Percentiles rank a stretch among this genome's conserved stretches.
These are phyloP conservation scores for Pleurotus platypus DNA, from an alignment of 768 basidiomycete genomes.

Conservation along the genomic window DNA sequence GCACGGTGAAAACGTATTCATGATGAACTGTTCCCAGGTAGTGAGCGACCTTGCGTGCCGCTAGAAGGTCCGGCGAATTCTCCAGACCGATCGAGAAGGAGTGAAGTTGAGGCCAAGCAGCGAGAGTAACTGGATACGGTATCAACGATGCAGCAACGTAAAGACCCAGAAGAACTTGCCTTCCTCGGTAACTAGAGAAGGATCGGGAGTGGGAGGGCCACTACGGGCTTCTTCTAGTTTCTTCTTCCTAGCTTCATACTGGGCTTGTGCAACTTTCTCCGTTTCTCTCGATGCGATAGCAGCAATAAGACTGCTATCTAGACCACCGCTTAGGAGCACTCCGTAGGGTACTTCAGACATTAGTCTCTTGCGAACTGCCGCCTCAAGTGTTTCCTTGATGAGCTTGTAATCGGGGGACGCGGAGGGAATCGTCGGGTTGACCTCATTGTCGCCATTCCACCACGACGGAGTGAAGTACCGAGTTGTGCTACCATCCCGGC, in stretches of 20 bases:
- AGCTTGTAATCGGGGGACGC: conserved; percentile 59
- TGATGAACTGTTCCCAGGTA: conserved; percentile 95
- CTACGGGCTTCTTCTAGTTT: conserved; percentile 50
- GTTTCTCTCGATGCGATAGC: conserved; percentile 94
- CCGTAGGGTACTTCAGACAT: conserved; percentile 99
- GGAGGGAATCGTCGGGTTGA: conserved; percentile 53
- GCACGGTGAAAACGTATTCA: conserved; percentile 96
- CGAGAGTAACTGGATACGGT: conserved; percentile 54
- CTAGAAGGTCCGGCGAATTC: conserved; percentile 91
- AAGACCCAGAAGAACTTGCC: conserved; percentile 32
- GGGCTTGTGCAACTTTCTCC: conserved; percentile 81
- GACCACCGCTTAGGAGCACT: conserved; percentile 90
- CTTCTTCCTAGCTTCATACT: conserved; percentile 65
- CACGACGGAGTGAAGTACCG: conserved; percentile 89
- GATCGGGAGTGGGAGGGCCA: conserved; percentile 49
- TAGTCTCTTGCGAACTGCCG: conserved; percentile 87
- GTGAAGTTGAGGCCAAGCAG: conserved; percentile 93
- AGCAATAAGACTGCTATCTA: conserved; percentile 96
- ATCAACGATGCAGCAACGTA: conserved; percentile 7
- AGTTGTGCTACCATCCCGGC: conserved; percentile 67
- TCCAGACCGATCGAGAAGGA: conserved; percentile 97
- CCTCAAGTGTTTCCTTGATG: conserved; percentile 82
- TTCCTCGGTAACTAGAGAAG: conserved; percentile 43
- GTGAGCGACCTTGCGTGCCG: conserved; percentile 89
- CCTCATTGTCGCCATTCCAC: conserved; percentile 83